A percentile compares a stretch with the other conserved stretches of the same genome.
phyloP scores from a whole-genome alignment of 1,139 yeast genomes.

The Candida dubliniensis region DNA sequence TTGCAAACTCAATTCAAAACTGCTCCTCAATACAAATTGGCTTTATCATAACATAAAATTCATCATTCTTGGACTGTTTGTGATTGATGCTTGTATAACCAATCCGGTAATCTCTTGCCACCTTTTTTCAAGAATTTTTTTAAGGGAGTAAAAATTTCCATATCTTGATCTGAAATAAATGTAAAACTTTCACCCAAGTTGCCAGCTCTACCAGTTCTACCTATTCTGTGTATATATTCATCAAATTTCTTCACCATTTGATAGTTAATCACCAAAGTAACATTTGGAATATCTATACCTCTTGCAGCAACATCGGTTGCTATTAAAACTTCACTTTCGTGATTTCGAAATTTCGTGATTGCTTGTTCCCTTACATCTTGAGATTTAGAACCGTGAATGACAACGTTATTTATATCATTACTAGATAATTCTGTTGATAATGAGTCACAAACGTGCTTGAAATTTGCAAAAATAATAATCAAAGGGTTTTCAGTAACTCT shows the following conservation, averaged over 20 bases:
- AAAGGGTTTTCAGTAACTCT: conserved; percentile 32
- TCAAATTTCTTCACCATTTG: conserved; percentile 80
- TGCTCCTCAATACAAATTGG: conserved; percentile 11
- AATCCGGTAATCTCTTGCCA: conserved; percentile 50
- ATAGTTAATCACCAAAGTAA: conserved; percentile 79
- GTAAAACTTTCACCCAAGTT: conserved; percentile 73
- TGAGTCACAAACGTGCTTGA: conserved; percentile 68
- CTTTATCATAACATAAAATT: conserved; percentile 1
- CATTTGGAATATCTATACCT: conserved; percentile 89
- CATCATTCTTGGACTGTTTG: conserved; percentile 14
- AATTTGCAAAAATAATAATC: conserved; percentile 80
- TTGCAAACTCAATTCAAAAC: conserved; percentile 39
- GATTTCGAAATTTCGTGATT: conserved; percentile 59
- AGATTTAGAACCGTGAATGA: conserved; percentile 82
- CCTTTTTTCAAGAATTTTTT: conserved; percentile 52
- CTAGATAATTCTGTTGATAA: conserved; percentile 50
- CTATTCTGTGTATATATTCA: conserved; percentile 88
- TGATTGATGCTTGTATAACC: conserved; percentile 40
- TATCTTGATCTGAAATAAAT: conserved; percentile 58
- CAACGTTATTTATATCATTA: conserved; percentile 47
- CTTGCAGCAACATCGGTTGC: conserved; percentile 98
- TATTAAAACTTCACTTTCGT: conserved; percentile 64
- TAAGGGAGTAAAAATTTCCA: conserved; percentile 52
- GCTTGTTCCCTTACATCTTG: conserved; percentile 90
- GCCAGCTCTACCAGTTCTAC: conserved; percentile 97